Percentiles rank a stretch among this genome's conserved stretches.
Evolutionary conservation across 1,284 basidiomycete genomes (phyloP).

Genomic region (Pseudozyma sp.): DNA sequence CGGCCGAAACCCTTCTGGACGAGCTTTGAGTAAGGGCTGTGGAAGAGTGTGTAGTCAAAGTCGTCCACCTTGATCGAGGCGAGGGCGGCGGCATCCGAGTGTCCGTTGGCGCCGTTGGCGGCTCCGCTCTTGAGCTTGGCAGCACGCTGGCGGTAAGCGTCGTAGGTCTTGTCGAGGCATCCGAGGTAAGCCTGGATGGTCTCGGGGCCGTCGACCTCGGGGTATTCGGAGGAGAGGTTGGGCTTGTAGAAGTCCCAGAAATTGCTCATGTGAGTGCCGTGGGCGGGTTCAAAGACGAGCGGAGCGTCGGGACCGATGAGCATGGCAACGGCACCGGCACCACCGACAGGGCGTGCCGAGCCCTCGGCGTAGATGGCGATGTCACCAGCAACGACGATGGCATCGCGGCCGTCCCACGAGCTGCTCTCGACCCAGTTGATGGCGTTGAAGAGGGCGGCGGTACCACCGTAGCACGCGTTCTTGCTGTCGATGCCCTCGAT

Average conservation of each 20-base stretch:
- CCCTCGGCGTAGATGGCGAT: constrained; percentile 99
- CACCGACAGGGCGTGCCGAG: constrained; percentile 91
- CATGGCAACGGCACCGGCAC: constrained; percentile 93
- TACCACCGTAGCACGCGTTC: constrained; percentile 99
- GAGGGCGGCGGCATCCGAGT: constrained; percentile 47
- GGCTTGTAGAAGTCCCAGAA: constrained; percentile 75
- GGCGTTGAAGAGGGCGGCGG: constrained; percentile 96
- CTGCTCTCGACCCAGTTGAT: constrained; percentile 91
- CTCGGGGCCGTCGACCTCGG: constrained; percentile 95
- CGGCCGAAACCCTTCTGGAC: constrained; percentile 98
- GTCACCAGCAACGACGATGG: constrained; percentile 95
- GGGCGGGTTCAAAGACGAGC: constrained; percentile 91
- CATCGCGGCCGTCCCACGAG: constrained; percentile 98
- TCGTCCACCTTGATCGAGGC: constrained; percentile 77
- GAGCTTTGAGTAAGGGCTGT: constrained; percentile 92
- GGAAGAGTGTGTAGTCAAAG: constrained; percentile 89
- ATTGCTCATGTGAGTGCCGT: constrained; percentile 97
- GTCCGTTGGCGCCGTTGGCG: constrained; percentile 45
- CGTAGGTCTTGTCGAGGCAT: constrained; percentile 90
- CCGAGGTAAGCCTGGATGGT: constrained; percentile 95
- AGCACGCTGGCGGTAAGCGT: constrained; percentile 85
- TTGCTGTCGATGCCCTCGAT: constrained; percentile 99
- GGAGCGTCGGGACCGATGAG: constrained; percentile 97
- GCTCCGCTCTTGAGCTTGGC: constrained; percentile 71
- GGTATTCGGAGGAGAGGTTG: constrained; percentile 77